Evolutionary conservation across 2,329 filamentous ascomycete genomes (phyloP), one percentile per base, ranked within the genome.

Genomic region (Venturia asperata): DNA sequence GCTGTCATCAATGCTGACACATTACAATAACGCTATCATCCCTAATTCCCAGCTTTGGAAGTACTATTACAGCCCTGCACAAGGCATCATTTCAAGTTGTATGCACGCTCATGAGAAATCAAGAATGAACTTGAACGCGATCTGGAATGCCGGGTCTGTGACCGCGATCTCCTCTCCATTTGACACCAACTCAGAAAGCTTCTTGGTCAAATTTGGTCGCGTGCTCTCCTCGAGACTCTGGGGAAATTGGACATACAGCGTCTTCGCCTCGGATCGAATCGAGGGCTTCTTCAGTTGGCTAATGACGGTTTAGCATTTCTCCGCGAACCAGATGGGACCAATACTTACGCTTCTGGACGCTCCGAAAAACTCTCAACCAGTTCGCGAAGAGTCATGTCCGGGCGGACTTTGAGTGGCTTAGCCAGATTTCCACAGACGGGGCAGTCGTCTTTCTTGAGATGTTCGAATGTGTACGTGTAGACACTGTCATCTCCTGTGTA

Each of bases 381-480:
- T 41, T 95, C 91, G 69, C 89, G 84, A 43, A 99, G 80, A 0
- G 91, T 96, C 72, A 81, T 81, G 52, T 85, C 82, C 0, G 88
- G 83, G 71, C 92, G 84, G 30, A 95, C 84, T 2, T 83, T 78
- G 17, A 97, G 81, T 34, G 88, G 87, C 63, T 91, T 88, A 4
- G 94, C 87, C 66, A 91, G 78, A 64, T 91, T 89, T 21, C 93
- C 92, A 73, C 94, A 99, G 7, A 97, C 94, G 2, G 94, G 92
- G 69, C 94, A 99, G 76, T 97, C 94, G 19, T 88, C 84, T 76
- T 97, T 97, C 80, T 90, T 91, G 77, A 97, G 89, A 72, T 96
- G 92, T 72, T 92, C 88, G 75, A 97, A 99, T 0, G 94, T 99
- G 77, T 96, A 97, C 0, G 94, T 99, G 79, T 99, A 99, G 69